Percentiles rank a stretch among this genome's conserved stretches.
These are phyloP conservation scores for Yamadazyma paraphyllophila DNA, from an alignment of 805 yeast genomes.

Conservation along the genomic window DNA sequence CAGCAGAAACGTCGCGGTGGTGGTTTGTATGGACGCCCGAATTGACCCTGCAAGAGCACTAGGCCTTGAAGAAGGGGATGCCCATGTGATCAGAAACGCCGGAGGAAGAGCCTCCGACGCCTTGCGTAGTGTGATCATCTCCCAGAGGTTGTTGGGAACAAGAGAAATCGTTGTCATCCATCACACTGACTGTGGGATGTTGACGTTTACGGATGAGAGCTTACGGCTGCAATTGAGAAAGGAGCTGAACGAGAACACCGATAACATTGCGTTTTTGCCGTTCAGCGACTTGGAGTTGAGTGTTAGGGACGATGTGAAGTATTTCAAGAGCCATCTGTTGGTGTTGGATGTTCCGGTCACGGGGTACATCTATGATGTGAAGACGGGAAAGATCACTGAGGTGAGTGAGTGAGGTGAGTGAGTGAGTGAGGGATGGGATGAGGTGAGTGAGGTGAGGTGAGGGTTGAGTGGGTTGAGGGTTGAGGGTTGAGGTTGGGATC, in stretches of 20 bases:
- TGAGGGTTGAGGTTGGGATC: too few relatives aligned
- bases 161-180: conserved; percentile 38
- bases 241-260: conserved; percentile 29
- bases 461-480: too few relatives aligned
- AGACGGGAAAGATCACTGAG: conserved; percentile 30
- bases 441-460: neutral
- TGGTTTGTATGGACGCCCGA: conserved; percentile 43
- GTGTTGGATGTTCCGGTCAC: conserved; percentile 37
- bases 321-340: conserved; percentile 25
- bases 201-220: conserved; percentile 34
- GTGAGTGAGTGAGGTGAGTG: conserved; percentile 12
- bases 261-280: conserved; percentile 33
- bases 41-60: conserved; percentile 36
- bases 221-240: conserved; percentile 25
- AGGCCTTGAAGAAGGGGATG: conserved; percentile 41
- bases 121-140: conserved; percentile 36
- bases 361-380: conserved; percentile 40
- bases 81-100: conserved; percentile 44
- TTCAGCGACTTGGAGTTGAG: conserved; percentile 33
- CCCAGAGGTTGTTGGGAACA: conserved; percentile 40
- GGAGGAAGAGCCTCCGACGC: conserved; percentile 44
- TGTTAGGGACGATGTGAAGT: conserved; percentile 35
- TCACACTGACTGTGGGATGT: conserved; percentile 47
- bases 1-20: conserved; percentile 30
- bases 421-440: neutral